Percentiles rank a stretch among this genome's conserved stretches.
phyloP scores from a whole-genome alignment of 2,329 filamentous ascomycete species.

The Pyricularia grisea region DNA sequence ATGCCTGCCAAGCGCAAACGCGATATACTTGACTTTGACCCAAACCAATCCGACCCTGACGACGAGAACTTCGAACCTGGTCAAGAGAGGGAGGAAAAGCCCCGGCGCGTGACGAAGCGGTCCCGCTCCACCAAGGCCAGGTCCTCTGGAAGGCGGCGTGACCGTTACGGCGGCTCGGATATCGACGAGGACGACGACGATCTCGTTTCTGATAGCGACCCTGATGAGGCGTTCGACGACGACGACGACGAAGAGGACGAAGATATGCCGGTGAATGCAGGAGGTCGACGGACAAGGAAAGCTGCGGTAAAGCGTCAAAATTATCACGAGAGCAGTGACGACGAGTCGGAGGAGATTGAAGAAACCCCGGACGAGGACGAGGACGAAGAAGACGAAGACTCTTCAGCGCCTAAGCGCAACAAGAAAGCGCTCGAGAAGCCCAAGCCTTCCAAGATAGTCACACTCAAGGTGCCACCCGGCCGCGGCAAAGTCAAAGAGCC shows the following conservation, averaged over 20 bases:
- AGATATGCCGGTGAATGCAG: constrained; percentile 25
- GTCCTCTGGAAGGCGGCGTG: constrained; percentile 25
- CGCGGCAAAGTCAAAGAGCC: constrained; percentile 7
- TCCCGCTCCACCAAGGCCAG: constrained; percentile 14
- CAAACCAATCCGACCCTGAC: constrained; percentile 56
- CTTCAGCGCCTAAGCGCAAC: constrained; percentile 2
- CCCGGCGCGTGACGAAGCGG: constrained; percentile 29
- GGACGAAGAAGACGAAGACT: constrained; percentile 29
- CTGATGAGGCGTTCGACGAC: constrained; percentile 34
- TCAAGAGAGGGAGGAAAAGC: constrained; percentile 31
- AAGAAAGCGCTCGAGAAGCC: constrained; percentile 16
- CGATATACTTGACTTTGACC: constrained; percentile 49
- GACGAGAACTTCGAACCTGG: constrained; percentile 57
- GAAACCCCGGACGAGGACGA: constrained; percentile 30
- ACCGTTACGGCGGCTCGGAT: constrained; percentile 48
- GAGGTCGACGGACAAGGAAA: constrained; percentile 35
- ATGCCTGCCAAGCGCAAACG: constrained; percentile 49
- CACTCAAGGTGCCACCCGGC: constrained; percentile 15
- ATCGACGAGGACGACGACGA: constrained; percentile 53
- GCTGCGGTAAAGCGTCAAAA: constrained; percentile 31
- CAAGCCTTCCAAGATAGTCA: constrained; percentile 17
- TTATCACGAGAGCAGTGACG: constrained; percentile 35
- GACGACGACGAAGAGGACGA: constrained; percentile 27
- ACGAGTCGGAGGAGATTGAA: constrained; percentile 19
- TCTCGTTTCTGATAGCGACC: constrained; percentile 41